Evolutionary conservation across 1,139 yeast species (phyloP).

Genomic region (Candida glucosophila): DNA sequence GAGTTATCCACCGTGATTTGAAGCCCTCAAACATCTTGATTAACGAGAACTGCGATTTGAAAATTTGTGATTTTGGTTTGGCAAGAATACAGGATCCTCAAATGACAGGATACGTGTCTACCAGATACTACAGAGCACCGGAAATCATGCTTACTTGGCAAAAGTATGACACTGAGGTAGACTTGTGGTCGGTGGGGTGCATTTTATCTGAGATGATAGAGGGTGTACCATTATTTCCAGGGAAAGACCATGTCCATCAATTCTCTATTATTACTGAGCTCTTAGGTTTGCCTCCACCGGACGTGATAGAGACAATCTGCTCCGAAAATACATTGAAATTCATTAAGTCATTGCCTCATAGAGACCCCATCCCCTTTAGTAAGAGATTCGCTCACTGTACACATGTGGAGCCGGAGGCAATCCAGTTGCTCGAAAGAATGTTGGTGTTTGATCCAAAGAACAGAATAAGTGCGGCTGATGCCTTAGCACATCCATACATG

Average conservation of each 20-base stretch:
- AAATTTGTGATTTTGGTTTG: constrained; percentile 93
- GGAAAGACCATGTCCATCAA: constrained; percentile 97
- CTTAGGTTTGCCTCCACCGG: constrained; percentile 93
- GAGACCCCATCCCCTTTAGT: constrained; percentile 83
- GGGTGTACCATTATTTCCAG: constrained; percentile 98
- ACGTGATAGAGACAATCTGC: constrained; percentile 92
- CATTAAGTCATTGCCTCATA: constrained; percentile 86
- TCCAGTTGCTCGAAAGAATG: constrained; percentile 83
- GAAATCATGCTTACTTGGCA: constrained; percentile 99
- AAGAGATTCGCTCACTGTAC: constrained; percentile 62
- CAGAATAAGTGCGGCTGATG: constrained; percentile 88
- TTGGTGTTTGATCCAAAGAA: constrained; percentile 89
- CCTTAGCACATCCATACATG: constrained; percentile 83
- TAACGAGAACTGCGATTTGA: constrained; percentile 92
- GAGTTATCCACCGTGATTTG: constrained; percentile 87
- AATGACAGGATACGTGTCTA: constrained; percentile 93
- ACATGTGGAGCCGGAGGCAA: constrained; percentile 86
- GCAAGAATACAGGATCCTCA: constrained; percentile 87
- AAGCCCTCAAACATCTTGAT: constrained; percentile 91
- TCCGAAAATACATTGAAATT: constrained; percentile 91
- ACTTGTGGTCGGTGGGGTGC: constrained; percentile 99
- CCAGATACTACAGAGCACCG: constrained; percentile 98
- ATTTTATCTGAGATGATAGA: constrained; percentile 98
- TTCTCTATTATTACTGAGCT: constrained; percentile 93
- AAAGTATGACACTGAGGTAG: constrained; percentile 97